These are phyloP conservation scores for Helotiales sp. DNA, from an alignment of 2,329 filamentous ascomycete species.

Conservation along the genomic window DNA sequence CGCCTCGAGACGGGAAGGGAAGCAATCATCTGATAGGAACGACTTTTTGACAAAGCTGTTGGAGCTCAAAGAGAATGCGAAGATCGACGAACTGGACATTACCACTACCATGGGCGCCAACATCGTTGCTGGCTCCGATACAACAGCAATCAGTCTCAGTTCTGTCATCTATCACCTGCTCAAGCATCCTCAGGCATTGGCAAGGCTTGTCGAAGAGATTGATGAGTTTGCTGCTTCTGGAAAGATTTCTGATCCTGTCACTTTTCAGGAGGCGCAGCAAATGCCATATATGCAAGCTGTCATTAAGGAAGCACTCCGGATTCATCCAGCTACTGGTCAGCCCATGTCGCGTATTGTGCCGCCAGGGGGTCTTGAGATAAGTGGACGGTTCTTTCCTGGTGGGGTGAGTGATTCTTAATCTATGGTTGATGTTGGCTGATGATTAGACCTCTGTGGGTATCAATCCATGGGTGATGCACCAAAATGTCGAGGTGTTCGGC, in stretches of 20 bases:
- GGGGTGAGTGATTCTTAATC: slow-evolving; percentile 32
- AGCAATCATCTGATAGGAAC: no score
- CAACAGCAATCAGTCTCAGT: slow-evolving; percentile 47
- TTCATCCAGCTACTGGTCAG: slow-evolving; percentile 47
- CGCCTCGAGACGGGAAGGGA: no score
- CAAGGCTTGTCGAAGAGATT: slow-evolving; percentile 36
- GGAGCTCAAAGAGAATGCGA: neutral
- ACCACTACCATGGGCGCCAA: slow-evolving; percentile 1
- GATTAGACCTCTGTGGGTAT: slow-evolving; percentile 30
- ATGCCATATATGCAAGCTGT: slow-evolving; percentile 53
- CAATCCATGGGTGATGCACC: slow-evolving; percentile 40
- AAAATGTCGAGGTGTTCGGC: slow-evolving; percentile 37
- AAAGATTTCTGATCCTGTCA: slow-evolving; percentile 21
- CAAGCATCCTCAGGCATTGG: slow-evolving; percentile 28
- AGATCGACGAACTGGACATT: neutral
- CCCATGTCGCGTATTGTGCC: slow-evolving; percentile 49
- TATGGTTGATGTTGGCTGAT: neutral
- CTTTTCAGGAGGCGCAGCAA: slow-evolving; percentile 35
- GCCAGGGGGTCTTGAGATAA: slow-evolving; percentile 42
- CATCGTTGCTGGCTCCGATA: slow-evolving; percentile 41
- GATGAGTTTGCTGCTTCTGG: slow-evolving; percentile 11
- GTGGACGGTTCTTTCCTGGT: slow-evolving; percentile 42
- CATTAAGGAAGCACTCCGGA: slow-evolving; percentile 45
- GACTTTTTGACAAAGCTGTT: slow-evolving; percentile 3
- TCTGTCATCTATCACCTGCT: slow-evolving; percentile 45